Conservation (phyloP, 768 basidiomycete genomes). For the Sporobolomyces pararoseus region DNA sequence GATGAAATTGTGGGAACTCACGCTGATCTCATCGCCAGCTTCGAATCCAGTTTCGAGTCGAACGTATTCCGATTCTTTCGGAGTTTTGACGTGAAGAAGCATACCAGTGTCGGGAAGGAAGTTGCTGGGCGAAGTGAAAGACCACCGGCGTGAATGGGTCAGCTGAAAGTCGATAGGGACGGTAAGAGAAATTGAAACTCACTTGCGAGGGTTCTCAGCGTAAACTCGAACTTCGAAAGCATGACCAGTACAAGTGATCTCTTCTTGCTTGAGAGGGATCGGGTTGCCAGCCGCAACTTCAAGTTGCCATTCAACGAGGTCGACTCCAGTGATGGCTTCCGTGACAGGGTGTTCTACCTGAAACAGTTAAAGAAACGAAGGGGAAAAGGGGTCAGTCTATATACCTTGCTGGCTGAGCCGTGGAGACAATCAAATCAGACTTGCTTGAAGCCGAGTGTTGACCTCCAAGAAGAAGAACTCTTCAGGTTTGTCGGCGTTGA, state of each 20-base stretch:
- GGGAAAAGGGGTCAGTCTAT: no score
- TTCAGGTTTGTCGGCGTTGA: slow-evolving; percentile 74
- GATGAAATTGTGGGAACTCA: no score
- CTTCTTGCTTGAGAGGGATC: slow-evolving; percentile 68
- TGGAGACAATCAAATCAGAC: slow-evolving; percentile 34
- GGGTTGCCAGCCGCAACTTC: slow-evolving; percentile 86
- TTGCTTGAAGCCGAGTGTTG: slow-evolving; percentile 48
- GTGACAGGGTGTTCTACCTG: slow-evolving; percentile 52
- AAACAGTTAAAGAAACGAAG: no score
- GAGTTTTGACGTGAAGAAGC: slow-evolving; percentile 75
- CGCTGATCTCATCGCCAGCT: slow-evolving; percentile 53
- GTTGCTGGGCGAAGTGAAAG: slow-evolving; percentile 49
- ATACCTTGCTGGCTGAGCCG: not conserved
- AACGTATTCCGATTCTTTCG: slow-evolving; percentile 63
- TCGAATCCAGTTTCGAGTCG: slow-evolving; percentile 87
- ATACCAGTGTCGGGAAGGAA: slow-evolving; percentile 88
- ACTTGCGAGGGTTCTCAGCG: slow-evolving; percentile 86
- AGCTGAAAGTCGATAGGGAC: not conserved
- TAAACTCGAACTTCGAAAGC: slow-evolving; percentile 94
- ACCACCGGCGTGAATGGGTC: not conserved
- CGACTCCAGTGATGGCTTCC: slow-evolving; percentile 80
- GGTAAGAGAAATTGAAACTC: slow-evolving; percentile 8
- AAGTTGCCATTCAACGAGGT: slow-evolving; percentile 93
- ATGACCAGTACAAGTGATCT: slow-evolving; percentile 82
- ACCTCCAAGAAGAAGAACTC: slow-evolving; percentile 96